Evolutionary conservation across 805 yeast genomes (phyloP).

Genomic region (Candida ulmi): DNA sequence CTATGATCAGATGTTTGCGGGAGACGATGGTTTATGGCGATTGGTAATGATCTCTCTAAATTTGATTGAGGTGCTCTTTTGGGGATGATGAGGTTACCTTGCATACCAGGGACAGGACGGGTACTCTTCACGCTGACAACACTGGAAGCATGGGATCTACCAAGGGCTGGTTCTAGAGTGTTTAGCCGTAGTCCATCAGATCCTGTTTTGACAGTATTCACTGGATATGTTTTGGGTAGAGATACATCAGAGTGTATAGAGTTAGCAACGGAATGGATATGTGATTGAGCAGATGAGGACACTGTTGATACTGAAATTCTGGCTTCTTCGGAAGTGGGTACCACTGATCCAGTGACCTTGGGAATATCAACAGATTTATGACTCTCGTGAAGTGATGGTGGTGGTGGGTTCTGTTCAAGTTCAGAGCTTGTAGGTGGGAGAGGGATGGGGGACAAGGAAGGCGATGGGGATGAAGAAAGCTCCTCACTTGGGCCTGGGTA

Average conservation of each 20-base stretch:
- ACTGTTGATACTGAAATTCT: conserved; percentile 1
- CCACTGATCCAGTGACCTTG: not conserved
- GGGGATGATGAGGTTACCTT: conserved; percentile 10
- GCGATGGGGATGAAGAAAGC: not conserved
- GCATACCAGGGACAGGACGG: conserved; percentile 17
- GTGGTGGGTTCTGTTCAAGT: not conserved
- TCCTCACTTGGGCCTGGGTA: no score
- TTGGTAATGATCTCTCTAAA: conserved; percentile 12
- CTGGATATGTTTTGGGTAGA: not conserved
- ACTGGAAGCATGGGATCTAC: conserved; percentile 15
- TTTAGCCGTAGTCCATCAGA: conserved; percentile 17
- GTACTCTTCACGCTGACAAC: conserved; percentile 14
- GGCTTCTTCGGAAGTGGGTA: not conserved
- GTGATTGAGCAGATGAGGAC: conserved; percentile 3
- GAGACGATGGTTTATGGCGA: conserved; percentile 12
- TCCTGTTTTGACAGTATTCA: conserved; percentile 15
- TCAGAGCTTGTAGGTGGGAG: not conserved
- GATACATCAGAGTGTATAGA: conserved; percentile 1
- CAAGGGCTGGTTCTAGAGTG: conserved; percentile 16
- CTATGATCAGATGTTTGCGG: conserved; percentile 14
- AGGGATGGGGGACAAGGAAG: not conserved
- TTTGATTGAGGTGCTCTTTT: conserved; percentile 4
- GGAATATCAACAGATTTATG: not conserved
- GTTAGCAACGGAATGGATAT: conserved; percentile 3
- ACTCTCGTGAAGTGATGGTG: not conserved